Base-by-base conservation (phyloP, 208 protist genomes). In the Leishmania martiniquensis region DNA sequence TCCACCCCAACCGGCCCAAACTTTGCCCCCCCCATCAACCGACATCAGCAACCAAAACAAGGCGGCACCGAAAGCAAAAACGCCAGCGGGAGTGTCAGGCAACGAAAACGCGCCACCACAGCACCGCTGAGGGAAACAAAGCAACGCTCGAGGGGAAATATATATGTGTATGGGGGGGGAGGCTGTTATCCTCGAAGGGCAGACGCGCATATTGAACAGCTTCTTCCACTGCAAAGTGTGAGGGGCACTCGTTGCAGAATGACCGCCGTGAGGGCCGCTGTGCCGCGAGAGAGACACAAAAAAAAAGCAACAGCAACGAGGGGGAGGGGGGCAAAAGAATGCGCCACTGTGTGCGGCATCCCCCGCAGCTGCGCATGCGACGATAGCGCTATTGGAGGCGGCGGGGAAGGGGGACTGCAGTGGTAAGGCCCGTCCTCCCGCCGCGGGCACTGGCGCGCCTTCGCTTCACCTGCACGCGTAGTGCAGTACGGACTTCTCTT, bases 321-420 rank as follows among this genome's bases (percentile, higher is more conserved):
- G 75, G 52, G 67, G 37, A 77, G 45, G 25, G 66, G 10, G 47
- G 29, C 25, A 66, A 25, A 76, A 59, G 29, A 69, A 52, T 63
- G n/a, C 55, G 13, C 55, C 7, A 62, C 20, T n/a, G 22, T n/a
- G 22, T 13, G n/a, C 55, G n/a, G 55, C 15, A 60, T 60, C n/a
- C 20, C 4, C 25, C 55, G 25, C 2, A 32, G 55, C 55, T 60
- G 0, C 55, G 55, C 10, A 10, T 32, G 32, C 55, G 32, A 0
- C 55, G 15, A 7, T 34, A 60, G 10, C 5, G n/a, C n/a, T n/a
- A 60, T 60, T 55, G 51, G 47, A 52, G 47, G 17, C 13, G n/a
- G 3, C 20, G 52, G 52, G 20, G n/a, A 32, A 9, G 29, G 29
- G 60, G 60, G 34, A 25, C 60, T 37, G 60, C 60, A 34, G 29